phyloP scores from a whole-genome alignment of 768 basidiomycete species.

The Psilocybe azurescens region DNA sequence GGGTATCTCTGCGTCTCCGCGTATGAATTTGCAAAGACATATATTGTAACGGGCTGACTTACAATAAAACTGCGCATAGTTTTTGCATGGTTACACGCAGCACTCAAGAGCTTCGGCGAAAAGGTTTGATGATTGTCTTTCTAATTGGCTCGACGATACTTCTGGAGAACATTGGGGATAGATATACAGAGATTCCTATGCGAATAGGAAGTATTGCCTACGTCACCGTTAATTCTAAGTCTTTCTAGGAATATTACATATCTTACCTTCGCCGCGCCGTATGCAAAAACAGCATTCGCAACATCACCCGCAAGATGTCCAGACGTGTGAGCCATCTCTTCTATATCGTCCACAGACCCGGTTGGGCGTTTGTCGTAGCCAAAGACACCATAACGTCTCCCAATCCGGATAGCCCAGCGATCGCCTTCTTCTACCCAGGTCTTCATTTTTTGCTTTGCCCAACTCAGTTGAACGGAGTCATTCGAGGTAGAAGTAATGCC shows the following conservation, averaged over 20 bases:
- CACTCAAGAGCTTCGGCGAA: conserved; percentile 28
- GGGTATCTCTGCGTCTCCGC: no score
- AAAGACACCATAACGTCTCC: conserved; percentile 79
- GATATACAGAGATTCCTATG: conserved; percentile 72
- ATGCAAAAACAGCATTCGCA: conserved; percentile 84
- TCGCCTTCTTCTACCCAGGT: conserved; percentile 83
- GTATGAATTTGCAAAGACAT: no score
- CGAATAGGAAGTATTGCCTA: conserved; percentile 79
- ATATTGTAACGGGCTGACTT: no score
- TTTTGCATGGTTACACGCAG: no score
- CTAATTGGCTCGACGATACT: conserved; percentile 67
- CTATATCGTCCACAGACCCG: conserved; percentile 30
- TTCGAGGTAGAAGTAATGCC: not conserved
- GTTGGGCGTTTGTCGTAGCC: conserved; percentile 66
- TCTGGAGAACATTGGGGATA: conserved; percentile 76
- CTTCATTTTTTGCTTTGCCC: conserved; percentile 48
- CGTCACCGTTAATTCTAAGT: not conserved
- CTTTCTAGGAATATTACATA: not conserved
- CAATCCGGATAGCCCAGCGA: conserved; percentile 70
- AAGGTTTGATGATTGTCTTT: conserved; percentile 35
- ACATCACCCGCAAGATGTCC: conserved; percentile 72
- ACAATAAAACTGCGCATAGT: no score
- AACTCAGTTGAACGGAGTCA: conserved; percentile 26
- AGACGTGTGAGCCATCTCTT: conserved; percentile 32
- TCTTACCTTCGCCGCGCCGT: conserved; percentile 76